A percentile compares a stretch with the other conserved stretches of the same genome.
phyloP scores from a whole-genome alignment of 2,329 filamentous ascomycete species.

The Coleophoma crateriformis region DNA sequence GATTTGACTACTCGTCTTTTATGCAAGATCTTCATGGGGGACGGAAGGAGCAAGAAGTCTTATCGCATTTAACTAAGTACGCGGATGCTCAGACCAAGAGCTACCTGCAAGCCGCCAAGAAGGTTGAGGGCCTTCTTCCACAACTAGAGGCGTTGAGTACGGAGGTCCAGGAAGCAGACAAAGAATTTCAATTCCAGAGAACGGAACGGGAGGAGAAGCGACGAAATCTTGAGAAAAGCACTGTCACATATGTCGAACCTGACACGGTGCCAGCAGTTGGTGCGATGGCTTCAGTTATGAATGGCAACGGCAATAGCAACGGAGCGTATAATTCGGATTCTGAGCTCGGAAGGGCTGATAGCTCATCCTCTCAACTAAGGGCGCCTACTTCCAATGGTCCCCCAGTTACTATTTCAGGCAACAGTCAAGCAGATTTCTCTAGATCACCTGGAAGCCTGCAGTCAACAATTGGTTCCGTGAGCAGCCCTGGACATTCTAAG shows the following conservation, averaged over 20 bases:
- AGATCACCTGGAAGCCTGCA: constrained; percentile 52
- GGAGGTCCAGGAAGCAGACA: constrained; percentile 90
- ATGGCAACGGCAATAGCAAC: constrained; percentile 15
- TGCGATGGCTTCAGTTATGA: constrained; percentile 25
- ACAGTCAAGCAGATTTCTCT: constrained; percentile 28
- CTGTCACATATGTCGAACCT: constrained; percentile 65
- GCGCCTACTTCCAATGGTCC: constrained; percentile 38
- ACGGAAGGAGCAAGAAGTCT: constrained; percentile 94
- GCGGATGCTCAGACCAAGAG: constrained; percentile 83
- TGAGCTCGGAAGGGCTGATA: constrained; percentile 69
- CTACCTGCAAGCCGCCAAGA: constrained; percentile 79
- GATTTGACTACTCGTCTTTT: constrained; percentile 98
- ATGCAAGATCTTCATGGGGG: constrained; percentile 99
- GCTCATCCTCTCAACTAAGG: constrained; percentile 64
- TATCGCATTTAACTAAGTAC: constrained; percentile 91
- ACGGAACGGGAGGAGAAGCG: constrained; percentile 96
- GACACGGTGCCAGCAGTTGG: constrained; percentile 46
- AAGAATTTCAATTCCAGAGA: constrained; percentile 91
- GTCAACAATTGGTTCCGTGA: constrained; percentile 29
- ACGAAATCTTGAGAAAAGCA: constrained; percentile 82
- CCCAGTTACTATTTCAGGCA: constrained; percentile 25
- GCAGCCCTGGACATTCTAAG: constrained; percentile 49
- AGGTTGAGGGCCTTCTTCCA: constrained; percentile 79
- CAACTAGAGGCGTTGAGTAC: constrained; percentile 82
- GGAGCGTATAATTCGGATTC: constrained; percentile 52